phyloP scores from a whole-genome alignment of 2,329 filamentous ascomycete species.

The Aureobasidium sp. region DNA sequence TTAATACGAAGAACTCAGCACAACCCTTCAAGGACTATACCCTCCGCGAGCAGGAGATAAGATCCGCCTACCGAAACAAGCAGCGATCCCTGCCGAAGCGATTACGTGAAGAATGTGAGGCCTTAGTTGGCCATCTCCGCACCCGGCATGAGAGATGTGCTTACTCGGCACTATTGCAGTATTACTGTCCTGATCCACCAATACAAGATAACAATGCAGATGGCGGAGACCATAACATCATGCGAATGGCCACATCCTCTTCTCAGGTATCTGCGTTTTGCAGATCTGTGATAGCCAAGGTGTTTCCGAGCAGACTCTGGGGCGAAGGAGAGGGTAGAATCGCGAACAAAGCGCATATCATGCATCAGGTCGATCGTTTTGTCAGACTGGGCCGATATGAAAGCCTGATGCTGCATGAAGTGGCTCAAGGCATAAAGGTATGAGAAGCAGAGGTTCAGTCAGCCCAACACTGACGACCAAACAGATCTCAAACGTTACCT shows the following conservation, averaged over 20 bases:
- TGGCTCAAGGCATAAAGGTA: constrained; percentile 69
- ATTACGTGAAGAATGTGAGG: constrained; percentile 52
- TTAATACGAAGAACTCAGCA: constrained; percentile 56
- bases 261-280: constrained; percentile 78
- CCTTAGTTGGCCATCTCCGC: constrained; percentile 60
- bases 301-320: constrained; percentile 71
- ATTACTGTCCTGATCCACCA: constrained; percentile 61
- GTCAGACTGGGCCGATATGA: constrained; percentile 73
- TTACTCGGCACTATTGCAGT: constrained; percentile 65
- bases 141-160: constrained; percentile 64
- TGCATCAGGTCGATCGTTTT: constrained; percentile 68
- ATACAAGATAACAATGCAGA: background rate
- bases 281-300: constrained; percentile 59
- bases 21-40: constrained; percentile 80
- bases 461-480: background rate
- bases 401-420: constrained; percentile 66
- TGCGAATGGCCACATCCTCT: constrained; percentile 58
- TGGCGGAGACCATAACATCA: constrained; percentile 33
- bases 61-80: constrained; percentile 2
- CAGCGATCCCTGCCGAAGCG: constrained; percentile 44
- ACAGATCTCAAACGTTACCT: constrained; percentile 33
- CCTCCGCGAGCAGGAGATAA: constrained; percentile 73
- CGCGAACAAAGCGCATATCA: constrained; percentile 54
- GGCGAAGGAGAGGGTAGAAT: constrained; percentile 46
- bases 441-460: background rate